Evolutionary conservation across 2,329 filamentous ascomycete species (phyloP).

Genomic region (Calonectria pseudoreteaudii): DNA sequence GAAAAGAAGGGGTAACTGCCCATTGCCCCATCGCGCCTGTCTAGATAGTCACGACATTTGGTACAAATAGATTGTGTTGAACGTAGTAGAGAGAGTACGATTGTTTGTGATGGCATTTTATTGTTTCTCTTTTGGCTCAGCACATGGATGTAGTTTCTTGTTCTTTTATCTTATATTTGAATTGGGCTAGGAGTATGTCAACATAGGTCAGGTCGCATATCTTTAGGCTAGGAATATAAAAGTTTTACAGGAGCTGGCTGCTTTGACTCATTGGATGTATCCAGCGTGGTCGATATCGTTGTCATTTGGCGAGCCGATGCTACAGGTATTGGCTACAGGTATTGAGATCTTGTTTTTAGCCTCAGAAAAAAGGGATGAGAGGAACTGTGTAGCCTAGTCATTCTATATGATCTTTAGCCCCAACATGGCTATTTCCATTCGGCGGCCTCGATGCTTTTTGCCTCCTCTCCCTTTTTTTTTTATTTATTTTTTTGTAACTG

Average conservation of each 20-base stretch:
- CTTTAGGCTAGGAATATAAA: slow-evolving; percentile 2
- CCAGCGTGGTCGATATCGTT: too few species aligned
- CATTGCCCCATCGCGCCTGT: slow-evolving; percentile 26
- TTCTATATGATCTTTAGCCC: neutral
- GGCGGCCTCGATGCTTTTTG: neutral
- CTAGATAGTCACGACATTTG: slow-evolving; percentile 24
- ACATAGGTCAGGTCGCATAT: neutral
- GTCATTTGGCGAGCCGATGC: neutral
- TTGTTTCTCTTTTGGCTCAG: neutral
- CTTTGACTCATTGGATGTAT: neutral
- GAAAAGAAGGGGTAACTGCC: slow-evolving; percentile 32
- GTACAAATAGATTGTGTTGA: slow-evolving; percentile 28
- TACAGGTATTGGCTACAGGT: neutral
- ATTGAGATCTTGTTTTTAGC: neutral
- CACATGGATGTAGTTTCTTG: neutral
- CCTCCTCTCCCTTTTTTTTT: too few species aligned
- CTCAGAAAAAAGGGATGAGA: neutral
- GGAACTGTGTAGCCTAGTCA: neutral
- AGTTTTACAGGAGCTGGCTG: neutral
- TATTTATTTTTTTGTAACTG: neutral
- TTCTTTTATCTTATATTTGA: neutral
- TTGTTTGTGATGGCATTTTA: neutral
- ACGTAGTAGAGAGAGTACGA: slow-evolving; percentile 3
- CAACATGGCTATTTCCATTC: neutral
- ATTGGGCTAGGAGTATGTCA: neutral